phyloP scores from a whole-genome alignment of 2,329 filamentous ascomycete genomes.

The Chalaropsis thielavioides region DNA sequence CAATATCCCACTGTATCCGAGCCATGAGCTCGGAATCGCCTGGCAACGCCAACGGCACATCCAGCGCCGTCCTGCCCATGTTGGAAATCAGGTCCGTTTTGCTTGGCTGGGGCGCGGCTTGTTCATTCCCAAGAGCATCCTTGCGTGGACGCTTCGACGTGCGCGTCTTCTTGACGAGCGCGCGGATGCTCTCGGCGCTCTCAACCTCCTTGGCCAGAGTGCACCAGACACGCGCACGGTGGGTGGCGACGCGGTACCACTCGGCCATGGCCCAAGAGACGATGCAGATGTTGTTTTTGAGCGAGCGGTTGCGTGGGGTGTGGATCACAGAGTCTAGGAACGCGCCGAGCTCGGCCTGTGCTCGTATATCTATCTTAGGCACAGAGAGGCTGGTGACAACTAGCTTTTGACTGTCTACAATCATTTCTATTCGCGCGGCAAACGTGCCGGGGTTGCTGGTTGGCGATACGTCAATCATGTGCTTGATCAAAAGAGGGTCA shows the following conservation, averaged over 20 bases:
- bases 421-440: conserved; percentile 41
- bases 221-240: conserved; percentile 49
- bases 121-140: conserved; percentile 17
- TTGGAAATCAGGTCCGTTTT: conserved; percentile 8
- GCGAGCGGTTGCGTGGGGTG: conserved; percentile 26
- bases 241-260: conserved; percentile 47
- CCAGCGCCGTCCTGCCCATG: conserved; percentile 21
- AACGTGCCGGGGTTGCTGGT: conserved; percentile 36
- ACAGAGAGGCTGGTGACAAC: conserved; percentile 40
- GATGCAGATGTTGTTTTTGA: conserved; percentile 43
- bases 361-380: conserved; percentile 40
- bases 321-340: not conserved
- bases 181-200: conserved; percentile 24
- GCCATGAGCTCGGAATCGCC: conserved; percentile 25
- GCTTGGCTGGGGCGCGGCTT: not conserved
- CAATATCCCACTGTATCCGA: conserved; percentile 43
- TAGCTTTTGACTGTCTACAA: conserved; percentile 39
- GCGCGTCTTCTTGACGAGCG: conserved; percentile 24
- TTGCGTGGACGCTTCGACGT: conserved; percentile 20
- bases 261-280: conserved; percentile 54
- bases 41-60: conserved; percentile 21
- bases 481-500: conserved; percentile 35
- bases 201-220: conserved; percentile 36
- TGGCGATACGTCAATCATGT: conserved; percentile 39
- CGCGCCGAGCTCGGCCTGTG: conserved; percentile 40